Evolutionary conservation across 768 basidiomycete genomes (phyloP), one percentile per base, ranked within the genome.

Genomic region (Collybiopsis confluens): DNA sequence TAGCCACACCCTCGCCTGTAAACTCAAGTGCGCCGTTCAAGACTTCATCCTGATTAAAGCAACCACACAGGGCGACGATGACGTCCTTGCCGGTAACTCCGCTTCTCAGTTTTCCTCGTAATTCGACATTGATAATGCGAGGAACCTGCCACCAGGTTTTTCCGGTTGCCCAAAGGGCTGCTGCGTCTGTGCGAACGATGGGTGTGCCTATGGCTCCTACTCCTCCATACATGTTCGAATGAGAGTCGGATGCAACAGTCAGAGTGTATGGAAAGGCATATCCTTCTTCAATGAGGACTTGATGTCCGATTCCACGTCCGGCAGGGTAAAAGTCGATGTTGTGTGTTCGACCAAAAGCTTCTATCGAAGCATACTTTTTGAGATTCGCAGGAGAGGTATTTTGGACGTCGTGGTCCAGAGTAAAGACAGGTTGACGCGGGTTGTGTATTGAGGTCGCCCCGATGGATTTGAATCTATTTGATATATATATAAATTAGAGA

Each of bases 71-170:
- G 0, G 97, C 96, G 15, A 99, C 90, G 55, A 99, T 98, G 40
- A 99, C 90, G 64, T 99, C 97, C 70, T 99, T 99, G 30, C 97
- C 97, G 0, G 93, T 95, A 1, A 98, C 96, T 3, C 97, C 97
- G 0, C 87, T 82, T 0, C 88, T 78, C 0, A 98, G 80, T 56
- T 73, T 75, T 5, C 96, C 96, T 54, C 78, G 81, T 45, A 99
- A 75, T 62, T 97, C 93, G 57, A 98, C 96, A 56, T 90, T 93
- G 67, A 99, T 83, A 82, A 98, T 94, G 3, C 92, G 83, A 13
- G 97, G 97, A 30, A 99, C 87, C 71, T 98, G 97, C 97, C 96
- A 98, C 97, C 97, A 99, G 1, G 97, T 98, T 67, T 90, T 92
- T 20, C 95, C 94, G 0, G 97, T 98, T 11, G 97, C 93, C 97